Base-by-base conservation (phyloP, 2,329 filamentous ascomycete species). In the Nigrograna mackinnonii region DNA sequence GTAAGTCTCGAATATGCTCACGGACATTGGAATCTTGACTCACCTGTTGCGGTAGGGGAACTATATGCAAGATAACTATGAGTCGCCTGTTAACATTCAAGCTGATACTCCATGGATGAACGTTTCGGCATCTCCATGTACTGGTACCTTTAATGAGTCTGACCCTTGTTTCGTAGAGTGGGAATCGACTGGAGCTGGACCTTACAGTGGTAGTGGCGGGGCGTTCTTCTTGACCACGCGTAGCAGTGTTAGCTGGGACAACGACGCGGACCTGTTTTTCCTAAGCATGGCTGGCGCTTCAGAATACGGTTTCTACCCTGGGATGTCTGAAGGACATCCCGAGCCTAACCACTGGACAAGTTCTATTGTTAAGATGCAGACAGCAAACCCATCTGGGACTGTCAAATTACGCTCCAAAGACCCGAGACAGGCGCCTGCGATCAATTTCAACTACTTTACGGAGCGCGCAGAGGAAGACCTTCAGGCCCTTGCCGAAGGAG, bases 41-140 rank as follows among this genome's bases (percentile, higher is more conserved):
- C 13, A 24, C 17, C 16, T 40, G 17, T 6, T 14, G 5, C n/a
- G 5, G 13, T 28, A 45, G 43, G 43, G 83, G 82, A 5, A 77
- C 75, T 82, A 85, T 62, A 69, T 86, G 6, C 73, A 82, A 35
- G 83, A 86, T 56, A 80, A 83, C 34, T 77, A 77, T 24, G 76
- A 75, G 45, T 14, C 37, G 6, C 22, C 28, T 3, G 69, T 80
- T 12, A 71, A 74, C 0, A 74, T 76, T 42, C 63, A 71, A 34
- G 55, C 66, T 50, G 60, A 39, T 7, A 16, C 9, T 6, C 24
- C 24, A 28, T 48, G 45, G 45, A 16, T 38, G 17, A 40, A 41
- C n/a, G n/a, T 3, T 6, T 13, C 41, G 5, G 28, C 12, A 24
- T 28, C 35, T 4, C 20, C 41, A 55, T 55, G 73, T 64, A 66